A percentile compares a stretch with the other conserved stretches of the same genome.
phyloP scores from a whole-genome alignment of 345 rosid genomes.

The Eucalyptus albens region DNA sequence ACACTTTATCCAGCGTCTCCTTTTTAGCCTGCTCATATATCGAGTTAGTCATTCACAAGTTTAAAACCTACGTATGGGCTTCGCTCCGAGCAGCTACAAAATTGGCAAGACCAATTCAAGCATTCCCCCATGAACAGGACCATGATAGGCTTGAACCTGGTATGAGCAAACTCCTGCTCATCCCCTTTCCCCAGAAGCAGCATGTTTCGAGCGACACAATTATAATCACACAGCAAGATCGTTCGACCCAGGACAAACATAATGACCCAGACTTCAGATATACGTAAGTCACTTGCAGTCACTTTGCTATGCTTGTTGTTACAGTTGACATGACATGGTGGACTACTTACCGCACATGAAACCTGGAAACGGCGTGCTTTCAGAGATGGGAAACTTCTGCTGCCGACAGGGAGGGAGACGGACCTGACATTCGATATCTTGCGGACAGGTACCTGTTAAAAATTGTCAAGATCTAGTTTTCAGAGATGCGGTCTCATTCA shows the following conservation, averaged over 20 bases:
- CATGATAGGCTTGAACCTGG: background rate
- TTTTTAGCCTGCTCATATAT: conserved; percentile 20
- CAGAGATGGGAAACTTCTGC: conserved; percentile 23
- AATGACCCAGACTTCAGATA: background rate
- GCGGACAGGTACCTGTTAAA: conserved; percentile 8
- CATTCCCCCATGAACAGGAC: background rate
- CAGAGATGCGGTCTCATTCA: background rate
- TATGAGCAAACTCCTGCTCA: background rate
- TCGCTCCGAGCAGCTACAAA: background rate
- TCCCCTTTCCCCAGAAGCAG: background rate
- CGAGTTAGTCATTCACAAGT: background rate
- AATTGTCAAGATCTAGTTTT: background rate
- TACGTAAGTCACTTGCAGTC: background rate
- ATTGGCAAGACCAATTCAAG: background rate
- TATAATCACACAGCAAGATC: background rate
- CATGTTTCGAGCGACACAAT: accelerated
- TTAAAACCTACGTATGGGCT: background rate
- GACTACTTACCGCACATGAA: conserved; percentile 29
- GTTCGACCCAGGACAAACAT: background rate
- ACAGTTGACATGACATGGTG: background rate
- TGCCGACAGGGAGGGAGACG: conserved; percentile 8
- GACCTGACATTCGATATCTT: conserved; percentile 13
- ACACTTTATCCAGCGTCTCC: conserved; percentile 22
- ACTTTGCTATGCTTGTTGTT: background rate
- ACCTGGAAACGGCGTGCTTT: conserved; percentile 12